Base-by-base conservation (phyloP, 768 basidiomycete genomes). In the Rhodotorula diobovata region DNA sequence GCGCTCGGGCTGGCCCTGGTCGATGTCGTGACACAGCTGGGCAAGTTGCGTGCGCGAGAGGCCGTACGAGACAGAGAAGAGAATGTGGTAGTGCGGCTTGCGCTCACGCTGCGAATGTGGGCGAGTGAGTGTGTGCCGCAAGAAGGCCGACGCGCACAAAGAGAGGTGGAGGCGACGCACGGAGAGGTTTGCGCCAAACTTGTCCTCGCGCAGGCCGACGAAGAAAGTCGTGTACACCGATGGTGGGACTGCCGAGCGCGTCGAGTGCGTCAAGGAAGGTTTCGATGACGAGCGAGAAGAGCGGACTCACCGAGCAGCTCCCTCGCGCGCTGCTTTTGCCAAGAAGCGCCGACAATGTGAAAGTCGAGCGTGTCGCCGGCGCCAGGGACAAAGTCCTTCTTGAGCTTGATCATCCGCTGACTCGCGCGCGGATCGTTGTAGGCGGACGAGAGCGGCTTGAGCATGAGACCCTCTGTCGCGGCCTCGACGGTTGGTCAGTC, bases 361-460 rank as follows among this genome's bases (percentile, higher is more conserved):
- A 95, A 83, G 79, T 93, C 91, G 25, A 93, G 75, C 10, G 86
- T 84, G 79, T 97, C 93, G 30, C 91, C 91, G 56, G 89, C 84
- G 9, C 89, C 89, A 2, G 87, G 87, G 50, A 97, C 91, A 72
- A 95, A 95, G 79, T 97, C 93, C 61, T 50, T 78, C 76, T 68
- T 79, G 82, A 87, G 85, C 81, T 96, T 95, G 39, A 93, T 87
- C 92, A 93, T 95, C 25, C 88, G 88, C 68, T 83, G 81, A 0
- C 34, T 41, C 14, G 54, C 30, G 11, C 77, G 80, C 75, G 79
- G 82, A 75, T 89, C 87, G 68, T 88, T 87, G 78, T 95, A 94
- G 4, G 62, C 72, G 1, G 89, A 87, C 34, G 85, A 84, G 9
- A 84, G 14, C 23, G 68, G 61, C 57, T 68, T 69, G 30, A 71